phyloP scores from a whole-genome alignment of 2,329 filamentous ascomycete species.

The Coniella vitis region DNA sequence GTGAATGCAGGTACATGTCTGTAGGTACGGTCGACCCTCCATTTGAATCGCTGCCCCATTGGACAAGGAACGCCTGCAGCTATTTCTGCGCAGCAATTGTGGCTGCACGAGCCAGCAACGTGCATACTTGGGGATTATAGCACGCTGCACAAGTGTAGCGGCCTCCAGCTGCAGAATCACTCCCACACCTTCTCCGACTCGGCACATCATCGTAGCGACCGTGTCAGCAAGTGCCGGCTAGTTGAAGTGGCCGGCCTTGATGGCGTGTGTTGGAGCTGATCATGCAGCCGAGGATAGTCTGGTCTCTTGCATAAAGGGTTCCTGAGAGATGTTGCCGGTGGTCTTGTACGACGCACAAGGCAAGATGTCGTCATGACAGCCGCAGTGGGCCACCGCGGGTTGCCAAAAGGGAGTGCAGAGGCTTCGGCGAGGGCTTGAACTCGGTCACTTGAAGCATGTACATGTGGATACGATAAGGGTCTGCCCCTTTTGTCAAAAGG shows the following conservation, averaged over 20 bases:
- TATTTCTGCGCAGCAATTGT: not conserved
- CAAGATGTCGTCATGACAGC: not conserved
- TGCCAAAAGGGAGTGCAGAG: not conserved
- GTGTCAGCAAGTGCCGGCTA: constrained; percentile 1
- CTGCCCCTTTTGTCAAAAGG: not conserved
- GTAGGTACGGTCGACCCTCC: not conserved
- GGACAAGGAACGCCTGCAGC: constrained; percentile 2
- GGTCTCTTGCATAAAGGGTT: no score
- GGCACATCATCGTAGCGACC: not conserved
- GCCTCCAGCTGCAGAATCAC: constrained; percentile 4
- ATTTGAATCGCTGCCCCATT: not conserved
- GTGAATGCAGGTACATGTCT: not conserved
- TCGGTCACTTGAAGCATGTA: no score
- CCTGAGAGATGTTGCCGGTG: no score
- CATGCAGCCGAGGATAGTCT: no score
- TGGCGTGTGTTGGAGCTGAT: no score
- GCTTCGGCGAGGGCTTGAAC: no score
- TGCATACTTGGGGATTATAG: not conserved
- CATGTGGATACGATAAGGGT: not conserved
- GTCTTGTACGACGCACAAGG: not conserved
- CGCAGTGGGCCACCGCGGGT: not conserved
- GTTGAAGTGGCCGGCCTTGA: not conserved
- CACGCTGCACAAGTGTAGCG: not conserved
- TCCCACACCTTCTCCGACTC: not conserved
- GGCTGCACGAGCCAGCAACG: constrained; percentile 2